Evolutionary conservation across 352 stramenopile species (phyloP), one percentile per base, ranked within the genome.

Genomic region (Phytophthora macrochlamydospora): DNA sequence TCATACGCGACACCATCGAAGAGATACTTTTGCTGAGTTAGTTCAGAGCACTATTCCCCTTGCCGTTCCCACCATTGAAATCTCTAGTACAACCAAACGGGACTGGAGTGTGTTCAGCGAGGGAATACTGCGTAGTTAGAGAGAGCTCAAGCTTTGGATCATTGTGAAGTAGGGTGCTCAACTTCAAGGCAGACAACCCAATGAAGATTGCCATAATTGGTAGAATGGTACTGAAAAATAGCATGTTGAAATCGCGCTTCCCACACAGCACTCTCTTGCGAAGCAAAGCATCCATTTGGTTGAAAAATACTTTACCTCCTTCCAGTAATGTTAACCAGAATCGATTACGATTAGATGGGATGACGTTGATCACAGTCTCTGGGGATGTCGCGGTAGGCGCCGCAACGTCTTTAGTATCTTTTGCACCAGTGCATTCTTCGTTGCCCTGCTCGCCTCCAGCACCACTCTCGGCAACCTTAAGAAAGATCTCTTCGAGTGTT

Each of bases 401-500:
- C 18, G 45, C 18, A 18, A 14, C 37, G 13, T 18, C 44, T 29
- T 18, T 13, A 11, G 35, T 46, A 33, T 56, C 11, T 4, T 52
- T 33, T 12, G 7, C 24, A 8, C 40, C 45, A 18, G 56, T 33
- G 2, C 12, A 4, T n/a, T 2, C 30, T 60, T 28, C 29, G 18
- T 51, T 42, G 7, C 33, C 18, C 4, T 54, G 24, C 24, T 30
- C 7, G 29, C 37, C 32, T 50, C 13, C 31, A 53, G 18, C 57
- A 43, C 59, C 50, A n/a, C 35, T 54, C 43, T 89, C 75, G 8
- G 90, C 87, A n/a, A 97, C 89, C 38, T 94, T 95, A 4, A 97
- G 63, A 49, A 97, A 97, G 14, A 97, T 88, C 64, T 97, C 89
- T 64, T 97, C 90, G 0, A 97, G 75, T 18, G 91, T 96, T 5